Evolutionary conservation across 148 eudicot species (phyloP), one percentile per base, ranked within the genome.

Genomic region (Amaranthus palmeri): DNA sequence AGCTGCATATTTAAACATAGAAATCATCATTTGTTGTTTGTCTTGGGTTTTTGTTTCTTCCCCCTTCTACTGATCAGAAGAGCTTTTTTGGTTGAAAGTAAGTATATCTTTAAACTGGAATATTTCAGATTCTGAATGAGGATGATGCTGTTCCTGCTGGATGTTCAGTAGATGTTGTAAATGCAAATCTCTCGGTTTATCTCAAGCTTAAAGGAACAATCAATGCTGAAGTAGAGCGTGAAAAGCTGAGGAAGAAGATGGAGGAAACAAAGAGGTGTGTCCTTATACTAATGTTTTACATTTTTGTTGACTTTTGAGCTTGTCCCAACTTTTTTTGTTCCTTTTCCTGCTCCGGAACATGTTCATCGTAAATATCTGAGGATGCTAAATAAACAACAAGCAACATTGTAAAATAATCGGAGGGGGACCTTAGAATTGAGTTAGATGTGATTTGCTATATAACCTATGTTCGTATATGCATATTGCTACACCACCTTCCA

Each of bases 161-260:
- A 74, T 90, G 90, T 72, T 79, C 82, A n/a, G 85, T 84, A 25
- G 78, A 77, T 61, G 86, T 88, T 63, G 96, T 95, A 42, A 82
- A 88, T 67, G 97, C 87, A 80, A 68, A 78, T 50, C 80, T 91
- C 10, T 81, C 86, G 36, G 92, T 91, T 12, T 95, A 78, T 79
- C 83, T 91, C 11, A 79, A 83, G 72, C 83, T 83, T 44, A 76
- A 77, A 73, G 93, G 93, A 74, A 80, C 81, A 63, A 76, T 95
- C 47, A 82, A 91, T 59, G 81, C 82, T 14, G 88, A 89, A 73
- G 90, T 83, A 47, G 97, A 95, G 77, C 86, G 86, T 68, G 90
- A 86, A 76, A 88, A 86, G 80, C 81, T 86, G 49, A 83, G 74
- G 76, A 88, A 85, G 75, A 86, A 82, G 82, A 89, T 78, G 82